phyloP scores from a whole-genome alignment of 2,329 filamentous ascomycete genomes.

The Calonectria pauciramosa region DNA sequence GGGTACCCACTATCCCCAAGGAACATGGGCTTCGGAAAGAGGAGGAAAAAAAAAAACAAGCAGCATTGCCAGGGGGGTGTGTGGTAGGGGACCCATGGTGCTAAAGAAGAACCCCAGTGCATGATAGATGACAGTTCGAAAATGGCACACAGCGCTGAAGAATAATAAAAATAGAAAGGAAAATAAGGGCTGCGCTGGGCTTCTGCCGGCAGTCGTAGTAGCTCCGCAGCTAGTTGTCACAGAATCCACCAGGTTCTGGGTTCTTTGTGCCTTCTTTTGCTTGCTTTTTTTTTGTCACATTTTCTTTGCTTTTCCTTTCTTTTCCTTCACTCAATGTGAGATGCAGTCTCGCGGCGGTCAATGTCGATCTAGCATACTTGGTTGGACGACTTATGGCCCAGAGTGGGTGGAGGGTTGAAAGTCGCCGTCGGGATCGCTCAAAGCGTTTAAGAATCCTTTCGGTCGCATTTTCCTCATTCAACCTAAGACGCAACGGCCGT shows the following conservation, averaged over 20 bases:
- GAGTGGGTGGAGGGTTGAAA: not conserved
- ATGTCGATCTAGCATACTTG: not conserved
- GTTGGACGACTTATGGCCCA: not conserved
- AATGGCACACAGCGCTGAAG: not conserved
- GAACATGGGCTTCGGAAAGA: conserved; percentile 21
- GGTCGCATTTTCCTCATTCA: conserved; percentile 9
- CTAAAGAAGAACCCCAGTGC: conserved; percentile 7
- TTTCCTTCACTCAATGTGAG: not conserved
- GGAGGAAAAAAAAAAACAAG: not conserved
- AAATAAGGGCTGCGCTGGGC: not conserved
- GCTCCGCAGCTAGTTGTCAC: conserved; percentile 4
- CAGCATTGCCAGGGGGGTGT: not conserved
- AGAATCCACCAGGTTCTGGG: not conserved
- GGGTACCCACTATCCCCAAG: not conserved
- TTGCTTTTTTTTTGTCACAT: conserved; percentile 7
- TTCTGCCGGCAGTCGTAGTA: not conserved
- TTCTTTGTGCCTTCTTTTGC: not conserved
- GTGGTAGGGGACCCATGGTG: not conserved
- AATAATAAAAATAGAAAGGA: not conserved
- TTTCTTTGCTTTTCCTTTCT: conserved; percentile 4
- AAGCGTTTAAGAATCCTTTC: conserved; percentile 7
- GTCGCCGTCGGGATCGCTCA: conserved; percentile 3
- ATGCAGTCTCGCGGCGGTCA: conserved; percentile 10
- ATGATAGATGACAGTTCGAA: conserved; percentile 13
- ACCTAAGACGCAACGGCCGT: conserved; percentile 5